Conservation (phyloP, 495 filamentous ascomycete genomes). For the Chaetomium fimeti region DNA sequence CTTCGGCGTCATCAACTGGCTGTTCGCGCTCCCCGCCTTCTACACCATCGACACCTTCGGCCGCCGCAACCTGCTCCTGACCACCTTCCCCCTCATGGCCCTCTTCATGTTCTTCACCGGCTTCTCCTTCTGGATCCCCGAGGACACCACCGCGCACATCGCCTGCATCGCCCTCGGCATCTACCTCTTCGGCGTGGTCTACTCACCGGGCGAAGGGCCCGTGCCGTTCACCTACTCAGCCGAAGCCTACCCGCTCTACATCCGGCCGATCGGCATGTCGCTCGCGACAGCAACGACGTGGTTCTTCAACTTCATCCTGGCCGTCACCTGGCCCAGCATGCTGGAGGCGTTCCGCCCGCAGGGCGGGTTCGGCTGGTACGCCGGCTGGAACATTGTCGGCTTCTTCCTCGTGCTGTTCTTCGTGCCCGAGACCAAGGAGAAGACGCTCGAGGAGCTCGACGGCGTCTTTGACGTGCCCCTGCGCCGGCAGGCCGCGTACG, state of each 20-base stretch:
- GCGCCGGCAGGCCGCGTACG: conserved; percentile 60
- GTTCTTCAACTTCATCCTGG: conserved; percentile 63
- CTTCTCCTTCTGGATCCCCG: conserved; percentile 62
- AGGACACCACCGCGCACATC: conserved; percentile 55
- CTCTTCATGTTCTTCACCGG: conserved; percentile 73
- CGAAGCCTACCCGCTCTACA: conserved; percentile 72
- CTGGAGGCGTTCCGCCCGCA: conserved; percentile 54
- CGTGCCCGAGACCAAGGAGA: conserved; percentile 67
- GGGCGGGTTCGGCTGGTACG: conserved; percentile 62
- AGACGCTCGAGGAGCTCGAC: conserved; percentile 73
- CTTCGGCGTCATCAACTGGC: conserved; percentile 77
- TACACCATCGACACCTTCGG: conserved; percentile 86
- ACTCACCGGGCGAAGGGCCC: conserved; percentile 76
- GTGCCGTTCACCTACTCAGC: conserved; percentile 81
- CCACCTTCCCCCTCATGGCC: conserved; percentile 83
- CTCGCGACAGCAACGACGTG: conserved; percentile 63
- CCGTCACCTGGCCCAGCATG: conserved; percentile 64
- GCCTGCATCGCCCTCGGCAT: conserved; percentile 67
- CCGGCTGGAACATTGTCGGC: conserved; percentile 61
- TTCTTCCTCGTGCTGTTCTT: conserved; percentile 65
- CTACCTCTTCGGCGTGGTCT: conserved; percentile 68
- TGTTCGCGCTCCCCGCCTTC: conserved; percentile 80
- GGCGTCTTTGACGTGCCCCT: conserved; percentile 77
- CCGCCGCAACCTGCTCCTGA: conserved; percentile 69
- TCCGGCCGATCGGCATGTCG: conserved; percentile 72